Conservation (phyloP, 306 rosid genomes). For the Prunus kanzakura region DNA sequence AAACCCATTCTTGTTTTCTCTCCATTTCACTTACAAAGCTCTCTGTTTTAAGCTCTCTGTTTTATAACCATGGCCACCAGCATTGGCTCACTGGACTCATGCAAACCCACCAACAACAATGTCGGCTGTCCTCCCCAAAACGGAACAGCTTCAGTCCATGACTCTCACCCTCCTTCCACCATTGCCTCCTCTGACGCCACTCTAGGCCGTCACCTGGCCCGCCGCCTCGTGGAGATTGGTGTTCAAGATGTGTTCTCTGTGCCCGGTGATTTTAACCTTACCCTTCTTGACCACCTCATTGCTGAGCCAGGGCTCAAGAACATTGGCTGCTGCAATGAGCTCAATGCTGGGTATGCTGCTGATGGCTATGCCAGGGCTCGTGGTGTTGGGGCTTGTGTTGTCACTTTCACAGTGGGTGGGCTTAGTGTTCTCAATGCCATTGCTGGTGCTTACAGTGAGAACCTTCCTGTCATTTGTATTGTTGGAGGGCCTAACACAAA, state of each 20-base stretch:
- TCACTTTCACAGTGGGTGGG: slow-evolving; percentile 52
- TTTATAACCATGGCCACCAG: slow-evolving; percentile 11
- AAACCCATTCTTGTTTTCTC: neutral
- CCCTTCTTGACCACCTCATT: slow-evolving; percentile 44
- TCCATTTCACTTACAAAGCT: neutral
- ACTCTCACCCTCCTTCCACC: slow-evolving; percentile 9
- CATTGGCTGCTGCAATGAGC: slow-evolving; percentile 51
- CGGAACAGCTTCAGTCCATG: slow-evolving; percentile 17
- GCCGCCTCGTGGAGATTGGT: slow-evolving; percentile 40
- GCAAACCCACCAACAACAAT: slow-evolving; percentile 26
- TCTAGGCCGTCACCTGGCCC: slow-evolving; percentile 45
- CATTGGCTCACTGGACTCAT: slow-evolving; percentile 17
- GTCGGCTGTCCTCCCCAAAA: slow-evolving; percentile 16
- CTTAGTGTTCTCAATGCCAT: slow-evolving; percentile 47
- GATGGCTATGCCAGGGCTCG: slow-evolving; percentile 42
- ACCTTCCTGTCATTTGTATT: slow-evolving; percentile 43
- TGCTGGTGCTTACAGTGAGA: slow-evolving; percentile 58
- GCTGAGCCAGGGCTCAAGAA: slow-evolving; percentile 43
- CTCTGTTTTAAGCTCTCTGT: neutral
- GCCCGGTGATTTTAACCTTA: slow-evolving; percentile 50
- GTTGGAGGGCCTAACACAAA: slow-evolving; percentile 51
- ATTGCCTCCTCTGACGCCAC: slow-evolving; percentile 22
- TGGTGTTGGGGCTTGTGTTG: slow-evolving; percentile 46
- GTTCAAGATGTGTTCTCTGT: slow-evolving; percentile 38
- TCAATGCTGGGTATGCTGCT: slow-evolving; percentile 50